Percentiles rank a stretch among this genome's conserved stretches.
Evolutionary conservation across 2,329 filamentous ascomycete genomes (phyloP).

Genomic region (Colletotrichum tropicale): DNA sequence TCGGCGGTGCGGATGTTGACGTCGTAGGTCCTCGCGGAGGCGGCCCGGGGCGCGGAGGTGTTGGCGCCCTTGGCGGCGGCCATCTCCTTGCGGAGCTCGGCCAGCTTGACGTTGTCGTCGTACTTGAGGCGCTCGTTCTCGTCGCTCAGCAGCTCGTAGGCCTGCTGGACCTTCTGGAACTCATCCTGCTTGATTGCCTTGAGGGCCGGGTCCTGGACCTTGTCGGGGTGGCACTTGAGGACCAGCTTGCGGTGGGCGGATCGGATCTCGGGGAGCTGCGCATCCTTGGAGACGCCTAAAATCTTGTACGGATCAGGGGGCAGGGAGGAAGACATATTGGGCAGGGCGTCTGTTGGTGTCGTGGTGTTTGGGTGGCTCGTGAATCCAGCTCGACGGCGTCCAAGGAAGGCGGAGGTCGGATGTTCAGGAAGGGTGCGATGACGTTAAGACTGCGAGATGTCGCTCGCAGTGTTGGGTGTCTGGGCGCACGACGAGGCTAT

Average conservation of each 20-base stretch:
- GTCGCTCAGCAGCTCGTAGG: conserved; percentile 89
- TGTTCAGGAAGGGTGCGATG: background rate
- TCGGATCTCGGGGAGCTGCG: conserved; percentile 74
- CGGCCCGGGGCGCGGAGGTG: conserved; percentile 47
- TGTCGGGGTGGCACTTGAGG: conserved; percentile 90
- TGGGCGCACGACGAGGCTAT: conserved; percentile 13
- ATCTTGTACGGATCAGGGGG: conserved; percentile 79
- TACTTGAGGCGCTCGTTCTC: conserved; percentile 75
- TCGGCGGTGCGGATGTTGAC: conserved; percentile 51
- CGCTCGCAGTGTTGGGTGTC: conserved; percentile 5
- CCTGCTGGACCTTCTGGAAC: conserved; percentile 91
- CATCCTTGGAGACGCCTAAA: conserved; percentile 76
- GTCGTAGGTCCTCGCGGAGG: conserved; percentile 44
- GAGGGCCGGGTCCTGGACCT: conserved; percentile 77
- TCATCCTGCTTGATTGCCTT: conserved; percentile 83
- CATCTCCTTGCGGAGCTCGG: conserved; percentile 64
- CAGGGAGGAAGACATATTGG: conserved; percentile 50
- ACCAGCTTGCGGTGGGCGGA: conserved; percentile 84
- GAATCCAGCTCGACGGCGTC: conserved; percentile 18
- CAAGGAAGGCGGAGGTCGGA: background rate
- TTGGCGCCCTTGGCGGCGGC: conserved; percentile 40
- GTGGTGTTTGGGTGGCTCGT: background rate
- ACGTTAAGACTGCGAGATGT: conserved; percentile 2
- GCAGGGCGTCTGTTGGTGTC: background rate
- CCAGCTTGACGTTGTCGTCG: conserved; percentile 75